Conservation (phyloP, 345 rosid species). For the Cardamine resedifolia region DNA sequence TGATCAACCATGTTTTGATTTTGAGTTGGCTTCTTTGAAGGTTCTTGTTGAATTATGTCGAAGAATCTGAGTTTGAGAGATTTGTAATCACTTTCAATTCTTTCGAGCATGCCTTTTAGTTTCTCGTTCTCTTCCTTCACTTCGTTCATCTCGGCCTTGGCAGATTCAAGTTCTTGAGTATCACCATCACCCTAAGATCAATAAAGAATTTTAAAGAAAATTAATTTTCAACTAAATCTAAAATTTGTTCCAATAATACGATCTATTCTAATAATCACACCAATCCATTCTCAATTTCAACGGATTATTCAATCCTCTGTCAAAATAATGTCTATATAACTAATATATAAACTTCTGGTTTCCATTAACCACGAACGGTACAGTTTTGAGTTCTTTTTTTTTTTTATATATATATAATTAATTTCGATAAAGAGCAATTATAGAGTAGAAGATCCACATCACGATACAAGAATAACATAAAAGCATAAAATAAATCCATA, state of each 20-base stretch:
- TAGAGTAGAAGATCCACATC: not conserved
- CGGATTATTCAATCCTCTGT: not conserved
- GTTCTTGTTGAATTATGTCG: slow-evolving; percentile 51
- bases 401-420: not conserved
- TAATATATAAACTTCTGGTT: not conserved
- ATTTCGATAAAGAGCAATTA: not conserved
- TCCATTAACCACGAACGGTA: not conserved
- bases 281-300: not conserved
- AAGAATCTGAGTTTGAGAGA: slow-evolving; percentile 62
- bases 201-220: not conserved
- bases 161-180: slow-evolving; percentile 50
- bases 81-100: slow-evolving; percentile 62
- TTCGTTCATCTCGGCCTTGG: slow-evolving; percentile 69
- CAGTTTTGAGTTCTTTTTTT: not conserved
- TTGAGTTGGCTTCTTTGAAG: slow-evolving; percentile 30
- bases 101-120: slow-evolving; percentile 54
- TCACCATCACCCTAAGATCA: slow-evolving; percentile 39
- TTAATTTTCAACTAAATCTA: not conserved
- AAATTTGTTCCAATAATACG: not conserved
- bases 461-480: slow-evolving; percentile 1
- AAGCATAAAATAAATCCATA: not conserved
- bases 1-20: slow-evolving; percentile 25
- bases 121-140: slow-evolving; percentile 73
- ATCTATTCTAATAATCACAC: not conserved
- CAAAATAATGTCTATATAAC: not conserved